phyloP scores from a whole-genome alignment of 163 green algal genomes.

The Botryococcus braunii region DNA sequence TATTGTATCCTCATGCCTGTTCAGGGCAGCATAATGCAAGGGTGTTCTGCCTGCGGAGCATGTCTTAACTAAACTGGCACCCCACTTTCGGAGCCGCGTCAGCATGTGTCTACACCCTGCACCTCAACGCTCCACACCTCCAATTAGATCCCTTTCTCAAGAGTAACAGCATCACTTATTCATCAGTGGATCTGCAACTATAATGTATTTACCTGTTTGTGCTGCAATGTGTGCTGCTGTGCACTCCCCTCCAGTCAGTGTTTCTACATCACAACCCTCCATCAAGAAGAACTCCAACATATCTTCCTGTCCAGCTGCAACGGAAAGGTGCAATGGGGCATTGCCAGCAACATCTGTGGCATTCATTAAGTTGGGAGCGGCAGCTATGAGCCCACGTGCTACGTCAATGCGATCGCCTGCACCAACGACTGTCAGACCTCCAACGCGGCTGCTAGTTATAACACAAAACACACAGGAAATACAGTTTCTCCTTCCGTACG shows the following conservation, averaged over 20 bases:
- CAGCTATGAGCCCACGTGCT: slow-evolving; percentile 12
- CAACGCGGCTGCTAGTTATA: slow-evolving; percentile 15
- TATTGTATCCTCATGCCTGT: slow-evolving; percentile 13
- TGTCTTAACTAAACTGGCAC: slow-evolving; percentile 31
- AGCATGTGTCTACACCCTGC: slow-evolving; percentile 10
- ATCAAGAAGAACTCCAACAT: no score
- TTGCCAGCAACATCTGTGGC: not conserved
- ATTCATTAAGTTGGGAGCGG: slow-evolving; percentile 14
- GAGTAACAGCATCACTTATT: no score
- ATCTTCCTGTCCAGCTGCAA: no score
- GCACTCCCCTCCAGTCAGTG: no score
- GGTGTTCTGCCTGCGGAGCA: slow-evolving; percentile 19
- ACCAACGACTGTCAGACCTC: slow-evolving; percentile 19
- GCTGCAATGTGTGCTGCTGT: no score
- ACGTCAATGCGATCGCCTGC: slow-evolving; percentile 8
- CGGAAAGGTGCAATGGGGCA: slow-evolving; percentile 8
- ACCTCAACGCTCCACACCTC: no score
- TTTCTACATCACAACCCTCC: no score
- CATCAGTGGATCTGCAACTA: no score
- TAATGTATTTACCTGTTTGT: no score
- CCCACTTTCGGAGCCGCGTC: slow-evolving; percentile 28
- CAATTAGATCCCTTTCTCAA: no score
- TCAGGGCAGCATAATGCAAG: slow-evolving; percentile 20
- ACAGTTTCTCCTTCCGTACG: not conserved
- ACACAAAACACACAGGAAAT: not conserved